Percentiles rank a stretch among this genome's conserved stretches.
phyloP scores from a whole-genome alignment of 495 filamentous ascomycete genomes.

The Cercophora scortea region DNA sequence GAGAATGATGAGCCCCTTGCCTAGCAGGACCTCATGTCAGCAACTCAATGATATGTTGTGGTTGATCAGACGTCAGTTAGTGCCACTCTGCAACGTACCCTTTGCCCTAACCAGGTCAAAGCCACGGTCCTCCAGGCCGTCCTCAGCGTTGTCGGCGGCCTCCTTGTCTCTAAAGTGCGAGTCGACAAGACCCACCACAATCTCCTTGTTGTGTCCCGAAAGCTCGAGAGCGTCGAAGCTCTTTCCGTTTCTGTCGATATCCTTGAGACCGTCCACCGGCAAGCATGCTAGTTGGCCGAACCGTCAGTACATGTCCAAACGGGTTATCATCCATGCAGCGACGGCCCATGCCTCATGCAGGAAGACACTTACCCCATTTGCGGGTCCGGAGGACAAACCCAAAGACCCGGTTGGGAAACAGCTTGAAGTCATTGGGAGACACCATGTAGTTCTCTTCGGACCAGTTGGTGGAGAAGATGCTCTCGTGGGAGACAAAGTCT shows the following conservation, averaged over 20 bases:
- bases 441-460: not conserved
- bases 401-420: constrained; percentile 28
- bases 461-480: constrained; percentile 12
- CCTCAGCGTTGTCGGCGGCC: constrained; percentile 15
- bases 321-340: not conserved
- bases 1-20: constrained; percentile 36
- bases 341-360: not conserved
- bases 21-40: constrained; percentile 3
- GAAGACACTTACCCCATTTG: constrained; percentile 25
- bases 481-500: not conserved
- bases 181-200: too few species aligned
- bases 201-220: too few species aligned
- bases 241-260: too few species aligned
- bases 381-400: constrained; percentile 33
- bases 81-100: too few species aligned
- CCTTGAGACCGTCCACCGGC: too few species aligned
- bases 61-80: too few species aligned
- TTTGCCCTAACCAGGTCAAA: constrained; percentile 24
- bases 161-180: too few species aligned
- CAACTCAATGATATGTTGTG: too few species aligned
- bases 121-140: constrained; percentile 19
- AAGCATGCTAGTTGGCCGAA: not conserved
- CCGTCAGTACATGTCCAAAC: constrained; percentile 13
- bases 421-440: not conserved
- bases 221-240: too few species aligned